A percentile compares a stretch with the other conserved stretches of the same genome.
phyloP scores from a whole-genome alignment of 345 rosid species.

The Lepidium aucheri region DNA sequence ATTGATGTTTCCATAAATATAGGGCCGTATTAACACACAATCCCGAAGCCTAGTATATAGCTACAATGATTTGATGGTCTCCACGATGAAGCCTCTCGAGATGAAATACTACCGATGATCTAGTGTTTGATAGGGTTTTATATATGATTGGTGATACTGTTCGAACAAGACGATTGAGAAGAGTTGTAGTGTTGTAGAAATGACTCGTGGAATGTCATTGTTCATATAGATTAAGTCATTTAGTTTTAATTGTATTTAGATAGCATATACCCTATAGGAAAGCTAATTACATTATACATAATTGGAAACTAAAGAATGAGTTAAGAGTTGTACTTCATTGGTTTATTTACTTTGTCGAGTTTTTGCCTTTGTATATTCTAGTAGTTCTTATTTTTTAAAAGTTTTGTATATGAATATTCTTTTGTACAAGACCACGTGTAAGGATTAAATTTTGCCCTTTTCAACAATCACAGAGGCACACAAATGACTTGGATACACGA shows the following conservation, averaged over 20 bases:
- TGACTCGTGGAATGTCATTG: not conserved
- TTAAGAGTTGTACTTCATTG: not conserved
- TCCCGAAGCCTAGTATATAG: not conserved
- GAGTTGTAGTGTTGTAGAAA: too few relatives aligned
- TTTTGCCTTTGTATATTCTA: not conserved
- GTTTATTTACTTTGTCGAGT: slow-evolving; percentile 5
- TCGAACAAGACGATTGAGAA: too few relatives aligned
- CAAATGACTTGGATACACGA: slow-evolving; percentile 30
- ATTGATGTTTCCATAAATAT: not conserved
- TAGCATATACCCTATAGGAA: slow-evolving; percentile 1
- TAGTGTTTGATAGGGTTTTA: too few relatives aligned
- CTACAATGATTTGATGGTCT: not conserved
- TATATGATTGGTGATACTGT: too few relatives aligned
- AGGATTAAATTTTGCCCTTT: slow-evolving; percentile 20
- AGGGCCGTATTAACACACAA: not conserved
- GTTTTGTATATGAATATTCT: too few relatives aligned
- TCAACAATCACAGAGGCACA: slow-evolving; percentile 1
- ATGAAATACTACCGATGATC: too few relatives aligned
- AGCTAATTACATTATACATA: not conserved
- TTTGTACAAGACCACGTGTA: slow-evolving; percentile 5
- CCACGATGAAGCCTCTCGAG: not conserved
- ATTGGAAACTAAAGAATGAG: slow-evolving; percentile 1
- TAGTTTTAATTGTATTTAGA: not conserved
- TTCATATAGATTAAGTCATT: not conserved
- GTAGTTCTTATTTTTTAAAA: too few relatives aligned